phyloP scores from a whole-genome alignment of 164 flowering plant genomes.

The Annona squamosa region DNA sequence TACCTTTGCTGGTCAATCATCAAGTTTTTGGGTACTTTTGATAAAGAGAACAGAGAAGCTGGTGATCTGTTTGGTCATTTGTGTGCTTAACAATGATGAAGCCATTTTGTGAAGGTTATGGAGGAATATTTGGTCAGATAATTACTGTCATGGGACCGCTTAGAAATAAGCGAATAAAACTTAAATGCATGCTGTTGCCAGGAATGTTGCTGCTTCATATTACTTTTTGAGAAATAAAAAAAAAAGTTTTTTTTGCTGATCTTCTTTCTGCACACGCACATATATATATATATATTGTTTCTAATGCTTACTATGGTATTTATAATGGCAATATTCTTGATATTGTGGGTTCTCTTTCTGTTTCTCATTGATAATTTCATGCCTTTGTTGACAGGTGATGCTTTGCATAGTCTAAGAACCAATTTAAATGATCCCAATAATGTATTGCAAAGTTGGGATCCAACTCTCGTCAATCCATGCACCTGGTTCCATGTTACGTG shows the following conservation, averaged over 20 bases:
- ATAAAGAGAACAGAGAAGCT: not conserved
- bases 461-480: constrained; percentile 90
- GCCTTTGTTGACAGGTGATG: constrained; percentile 62
- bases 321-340: not conserved
- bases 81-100: not conserved
- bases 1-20: not conserved
- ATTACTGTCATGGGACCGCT: not conserved
- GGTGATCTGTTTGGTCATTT: not conserved
- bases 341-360: not conserved
- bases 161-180: no score
- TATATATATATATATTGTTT: no score
- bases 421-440: constrained; percentile 79
- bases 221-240: no score
- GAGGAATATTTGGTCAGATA: not conserved
- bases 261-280: no score
- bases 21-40: not conserved
- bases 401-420: constrained; percentile 59
- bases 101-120: not conserved
- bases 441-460: constrained; percentile 95
- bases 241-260: no score
- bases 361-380: not conserved
- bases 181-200: not conserved
- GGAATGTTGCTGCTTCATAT: not conserved
- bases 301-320: no score
- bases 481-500: constrained; percentile 97